Evolutionary conservation across 1,284 basidiomycete genomes (phyloP), one percentile per base, ranked within the genome.

Genomic region (Gyrodon tennesseensis): DNA sequence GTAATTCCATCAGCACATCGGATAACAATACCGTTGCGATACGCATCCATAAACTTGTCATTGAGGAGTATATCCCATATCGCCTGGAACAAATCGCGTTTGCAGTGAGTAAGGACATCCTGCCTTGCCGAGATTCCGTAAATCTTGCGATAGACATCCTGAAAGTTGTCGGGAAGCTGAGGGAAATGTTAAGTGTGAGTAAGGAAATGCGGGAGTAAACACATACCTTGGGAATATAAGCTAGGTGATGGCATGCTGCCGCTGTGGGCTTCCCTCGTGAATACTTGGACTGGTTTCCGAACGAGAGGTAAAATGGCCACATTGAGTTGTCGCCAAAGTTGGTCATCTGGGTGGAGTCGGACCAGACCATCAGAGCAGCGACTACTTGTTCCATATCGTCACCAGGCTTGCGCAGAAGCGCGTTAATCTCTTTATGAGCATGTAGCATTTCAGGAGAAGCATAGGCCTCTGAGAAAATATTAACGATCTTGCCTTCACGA

Each of bases 231-330:
- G 73, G 74, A 16, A 78, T 73, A 46, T 77, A 78, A 0, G 72
- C 71, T 0, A 75, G 15, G 54, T 78, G 75, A 58, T 79, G 76
- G 6, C 62, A 69, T 2, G 73, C 71, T 7, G 51, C 65, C 2
- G 65, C 61, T 3, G 58, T 67, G 1, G 73, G 74, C 51, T 69
- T 68, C 1, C 56, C 49, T 0, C 7, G 13, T 8, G 21, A 29
- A 3, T 65, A 65, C 9, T 65, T 65, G 0, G 58, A 65, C 34
- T 75, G 69, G n/a, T 75, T 76, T 0, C 74, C 71, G n/a, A 77
- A 70, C 37, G 48, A 76, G 1, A 76, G 29, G 19, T 78, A 78
- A 0, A 75, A 34, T 0, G 74, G 77, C 77, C 76, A 78, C 0
- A 76, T 61, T 1, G 69, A 69, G 8, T 69, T 64, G 34, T 71